Conservation (phyloP, 164 flowering plant genomes). For the Cinnamomum micranthum region DNA sequence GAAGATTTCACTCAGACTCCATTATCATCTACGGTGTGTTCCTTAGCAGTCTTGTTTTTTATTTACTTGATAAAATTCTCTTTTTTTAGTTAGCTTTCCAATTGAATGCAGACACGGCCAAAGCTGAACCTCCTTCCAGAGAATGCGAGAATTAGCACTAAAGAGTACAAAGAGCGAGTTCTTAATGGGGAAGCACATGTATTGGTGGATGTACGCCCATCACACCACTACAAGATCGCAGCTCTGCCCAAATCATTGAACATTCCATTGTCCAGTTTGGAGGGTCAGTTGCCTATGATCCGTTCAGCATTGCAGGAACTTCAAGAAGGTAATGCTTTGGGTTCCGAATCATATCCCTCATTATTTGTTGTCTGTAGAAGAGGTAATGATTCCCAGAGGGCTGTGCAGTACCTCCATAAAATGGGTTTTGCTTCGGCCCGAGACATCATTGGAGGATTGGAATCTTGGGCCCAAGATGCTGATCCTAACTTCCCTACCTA, state of each 20-base stretch:
- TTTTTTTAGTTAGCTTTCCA: neutral
- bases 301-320: conserved; percentile 44
- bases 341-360: conserved; percentile 27
- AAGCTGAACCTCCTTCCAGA: conserved; percentile 61
- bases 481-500: conserved; percentile 80
- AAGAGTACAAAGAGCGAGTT: conserved; percentile 58
- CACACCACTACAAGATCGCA: conserved; percentile 79
- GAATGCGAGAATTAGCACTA: conserved; percentile 66
- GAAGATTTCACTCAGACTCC: conserved; percentile 82
- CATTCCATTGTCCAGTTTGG: conserved; percentile 68
- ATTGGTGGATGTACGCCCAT: conserved; percentile 83
- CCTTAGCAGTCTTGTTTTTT: neutral
- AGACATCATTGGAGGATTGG: conserved; percentile 84
- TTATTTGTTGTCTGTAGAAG: conserved; percentile 80
- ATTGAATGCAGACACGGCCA: conserved; percentile 52
- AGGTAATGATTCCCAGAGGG: conserved; percentile 97
- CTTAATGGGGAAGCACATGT: conserved; percentile 61
- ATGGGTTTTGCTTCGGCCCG: conserved; percentile 63
- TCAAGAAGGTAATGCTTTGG: conserved; percentile 19
- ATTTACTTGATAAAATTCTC: neutral
- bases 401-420: conserved; percentile 64
- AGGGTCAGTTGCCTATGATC: conserved; percentile 46
- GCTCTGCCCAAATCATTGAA: conserved; percentile 74
- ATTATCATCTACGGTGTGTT: conserved; percentile 46
- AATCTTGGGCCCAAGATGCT: conserved; percentile 79